Evolutionary conservation across 768 basidiomycete species (phyloP).

Genomic region (Polyporus arcularius): DNA sequence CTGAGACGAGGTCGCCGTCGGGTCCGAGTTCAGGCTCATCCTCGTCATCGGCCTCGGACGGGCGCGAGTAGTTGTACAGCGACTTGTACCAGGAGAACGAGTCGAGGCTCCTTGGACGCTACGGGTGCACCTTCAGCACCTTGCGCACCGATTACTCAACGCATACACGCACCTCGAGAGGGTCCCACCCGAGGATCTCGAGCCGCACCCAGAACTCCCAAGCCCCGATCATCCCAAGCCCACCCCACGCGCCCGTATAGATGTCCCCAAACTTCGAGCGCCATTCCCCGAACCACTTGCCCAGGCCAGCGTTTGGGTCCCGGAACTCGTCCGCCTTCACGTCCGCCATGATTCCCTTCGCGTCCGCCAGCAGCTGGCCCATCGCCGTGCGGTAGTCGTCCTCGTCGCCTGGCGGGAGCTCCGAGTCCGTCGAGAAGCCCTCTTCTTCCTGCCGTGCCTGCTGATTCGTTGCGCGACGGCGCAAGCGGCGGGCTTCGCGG

Average conservation of each 20-base stretch:
- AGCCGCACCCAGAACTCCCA: constrained; percentile 96
- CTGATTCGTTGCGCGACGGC: constrained; percentile 36
- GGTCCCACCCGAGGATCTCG: constrained; percentile 88
- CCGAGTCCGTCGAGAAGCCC: constrained; percentile 87
- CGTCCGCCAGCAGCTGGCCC: constrained; percentile 49
- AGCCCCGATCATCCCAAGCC: constrained; percentile 80
- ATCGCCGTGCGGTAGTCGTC: constrained; percentile 70
- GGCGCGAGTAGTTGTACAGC: constrained; percentile 76
- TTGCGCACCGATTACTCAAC: neutral
- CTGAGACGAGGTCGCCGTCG: constrained; percentile 84
- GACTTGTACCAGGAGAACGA: constrained; percentile 83
- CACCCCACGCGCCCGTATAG: constrained; percentile 88
- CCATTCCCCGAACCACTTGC: constrained; percentile 68
- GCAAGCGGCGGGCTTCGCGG: constrained; percentile 55
- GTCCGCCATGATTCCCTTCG: constrained; percentile 68
- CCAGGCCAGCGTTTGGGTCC: constrained; percentile 75
- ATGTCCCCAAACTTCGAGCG: constrained; percentile 74
- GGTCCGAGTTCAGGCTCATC: constrained; percentile 68
- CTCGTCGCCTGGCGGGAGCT: constrained; percentile 64
- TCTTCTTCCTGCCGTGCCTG: constrained; percentile 51
- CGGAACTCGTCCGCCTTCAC: constrained; percentile 83
- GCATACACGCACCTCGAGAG: constrained; percentile 60
- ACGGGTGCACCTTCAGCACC: constrained; percentile 2
- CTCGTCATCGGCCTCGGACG: constrained; percentile 31
- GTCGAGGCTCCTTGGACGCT: constrained; percentile 64